Percentiles rank a stretch among this genome's conserved stretches.
These are phyloP conservation scores for Colletotrichum melonis DNA, from an alignment of 2,329 filamentous ascomycete genomes.

Conservation along the genomic window DNA sequence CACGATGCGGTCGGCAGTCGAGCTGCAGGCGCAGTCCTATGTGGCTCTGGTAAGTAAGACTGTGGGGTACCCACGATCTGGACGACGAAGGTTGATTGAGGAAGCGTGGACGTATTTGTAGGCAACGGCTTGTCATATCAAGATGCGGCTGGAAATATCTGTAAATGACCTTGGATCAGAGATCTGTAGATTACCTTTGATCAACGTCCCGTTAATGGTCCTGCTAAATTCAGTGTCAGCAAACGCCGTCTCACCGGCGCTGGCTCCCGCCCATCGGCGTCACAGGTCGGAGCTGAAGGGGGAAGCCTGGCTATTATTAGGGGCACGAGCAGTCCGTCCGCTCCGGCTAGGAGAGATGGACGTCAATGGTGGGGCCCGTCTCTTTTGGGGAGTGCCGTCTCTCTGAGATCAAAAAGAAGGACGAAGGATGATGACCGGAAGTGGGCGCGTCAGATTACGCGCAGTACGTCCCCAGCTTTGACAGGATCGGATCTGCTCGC, in stretches of 20 bases:
- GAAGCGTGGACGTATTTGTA: constrained; percentile 17
- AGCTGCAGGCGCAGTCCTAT: constrained; percentile 15
- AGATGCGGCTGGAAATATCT: not conserved
- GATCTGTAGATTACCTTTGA: not conserved
- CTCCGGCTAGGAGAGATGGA: not conserved
- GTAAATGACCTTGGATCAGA: not conserved
- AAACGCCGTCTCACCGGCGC: not conserved
- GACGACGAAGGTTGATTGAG: not conserved
- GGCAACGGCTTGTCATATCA: not conserved
- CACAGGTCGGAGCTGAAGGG: not conserved
- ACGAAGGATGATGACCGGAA: constrained; percentile 23
- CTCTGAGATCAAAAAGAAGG: not conserved
- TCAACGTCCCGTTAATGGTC: not conserved
- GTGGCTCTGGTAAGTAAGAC: constrained; percentile 10
- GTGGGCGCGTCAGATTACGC: constrained; percentile 25
- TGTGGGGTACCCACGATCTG: not conserved
- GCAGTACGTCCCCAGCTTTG: constrained; percentile 28
- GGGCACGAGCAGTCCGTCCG: not conserved
- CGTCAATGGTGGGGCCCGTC: constrained; percentile 2
- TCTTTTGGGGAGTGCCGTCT: constrained; percentile 7
- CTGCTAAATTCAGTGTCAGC: not conserved
- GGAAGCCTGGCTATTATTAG: constrained; percentile 4
- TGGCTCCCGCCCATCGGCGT: constrained; percentile 4
- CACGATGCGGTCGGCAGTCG: constrained; percentile 5
- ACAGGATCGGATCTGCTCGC: constrained; percentile 34